phyloP scores from a whole-genome alignment of 2,329 filamentous ascomycete species.

The Fusarium fracticaudum region DNA sequence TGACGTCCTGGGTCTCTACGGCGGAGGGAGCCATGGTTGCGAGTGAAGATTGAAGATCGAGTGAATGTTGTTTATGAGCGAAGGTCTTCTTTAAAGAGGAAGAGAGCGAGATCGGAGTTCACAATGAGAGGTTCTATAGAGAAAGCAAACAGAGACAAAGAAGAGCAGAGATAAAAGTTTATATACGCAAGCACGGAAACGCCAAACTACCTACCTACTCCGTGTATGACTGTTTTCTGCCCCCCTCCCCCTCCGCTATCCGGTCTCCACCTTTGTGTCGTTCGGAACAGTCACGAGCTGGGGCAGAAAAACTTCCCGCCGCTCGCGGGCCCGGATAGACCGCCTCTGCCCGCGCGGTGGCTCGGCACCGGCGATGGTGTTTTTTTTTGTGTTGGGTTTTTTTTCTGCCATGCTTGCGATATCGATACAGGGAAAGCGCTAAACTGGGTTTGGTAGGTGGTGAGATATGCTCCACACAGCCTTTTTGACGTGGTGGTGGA shows the following conservation, averaged over 20 bases:
- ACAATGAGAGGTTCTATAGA: neutral
- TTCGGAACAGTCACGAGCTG: conserved; percentile 10
- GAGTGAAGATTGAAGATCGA: neutral
- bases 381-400: neutral
- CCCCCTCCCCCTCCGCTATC: neutral
- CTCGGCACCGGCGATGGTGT: conserved; percentile 35
- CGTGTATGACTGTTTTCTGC: neutral
- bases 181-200: conserved; percentile 8
- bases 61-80: neutral
- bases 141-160: neutral
- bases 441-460: conserved; percentile 5
- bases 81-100: neutral
- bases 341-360: conserved; percentile 42
- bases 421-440: neutral
- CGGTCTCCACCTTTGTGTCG: conserved; percentile 12
- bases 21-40: conserved; percentile 58
- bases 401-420: neutral
- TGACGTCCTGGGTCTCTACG: conserved; percentile 57
- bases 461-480: conserved; percentile 8
- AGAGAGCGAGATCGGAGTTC: conserved; percentile 2
- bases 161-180: conserved; percentile 2
- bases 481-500: neutral
- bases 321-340: conserved; percentile 32
- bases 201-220: neutral
- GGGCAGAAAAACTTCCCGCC: conserved; percentile 21